These are phyloP conservation scores for Alisma plantagoaquatica DNA, from an alignment of 106 monocot genomes.

Conservation along the genomic window DNA sequence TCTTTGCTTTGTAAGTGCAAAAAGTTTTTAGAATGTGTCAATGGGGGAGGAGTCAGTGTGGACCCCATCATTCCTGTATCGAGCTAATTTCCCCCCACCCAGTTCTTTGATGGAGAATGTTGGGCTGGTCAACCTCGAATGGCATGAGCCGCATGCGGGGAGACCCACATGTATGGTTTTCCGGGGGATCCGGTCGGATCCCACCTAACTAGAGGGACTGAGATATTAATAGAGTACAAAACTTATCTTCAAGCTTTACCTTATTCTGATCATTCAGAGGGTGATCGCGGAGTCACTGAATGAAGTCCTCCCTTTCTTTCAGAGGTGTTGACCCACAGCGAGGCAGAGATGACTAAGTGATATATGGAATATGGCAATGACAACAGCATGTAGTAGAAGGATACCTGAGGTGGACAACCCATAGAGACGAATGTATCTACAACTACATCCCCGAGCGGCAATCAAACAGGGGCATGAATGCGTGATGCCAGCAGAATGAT, in stretches of 20 bases:
- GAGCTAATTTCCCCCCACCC: neutral
- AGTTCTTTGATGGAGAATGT: too few relatives aligned
- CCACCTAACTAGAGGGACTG: constrained; percentile 15
- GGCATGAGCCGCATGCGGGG: constrained; percentile 9
- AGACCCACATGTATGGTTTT: constrained; percentile 8
- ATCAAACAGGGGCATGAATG: too few relatives aligned
- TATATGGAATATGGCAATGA: constrained; percentile 8
- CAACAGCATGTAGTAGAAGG: constrained; percentile 4
- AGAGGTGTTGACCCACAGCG: neutral
- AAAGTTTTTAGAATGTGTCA: neutral
- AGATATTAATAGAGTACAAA: constrained; percentile 30
- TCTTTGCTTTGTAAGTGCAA: neutral
- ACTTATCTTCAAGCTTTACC: constrained; percentile 18
- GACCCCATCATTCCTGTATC: neutral
- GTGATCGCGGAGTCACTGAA: constrained; percentile 14
- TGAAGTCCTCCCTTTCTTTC: constrained; percentile 11
- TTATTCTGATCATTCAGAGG: constrained; percentile 9
- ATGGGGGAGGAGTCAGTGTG: neutral
- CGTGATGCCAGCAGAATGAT: too few relatives aligned
- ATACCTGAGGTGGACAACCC: too few relatives aligned
- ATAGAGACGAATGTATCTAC: too few relatives aligned
- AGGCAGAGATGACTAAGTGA: constrained; percentile 13
- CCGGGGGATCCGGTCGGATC: constrained; percentile 10
- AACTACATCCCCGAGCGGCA: too few relatives aligned
- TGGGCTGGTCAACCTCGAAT: constrained; percentile 8